These are phyloP conservation scores for Mucor mucedo DNA, from an alignment of 371 early-diverging fungal species.

Conservation along the genomic window DNA sequence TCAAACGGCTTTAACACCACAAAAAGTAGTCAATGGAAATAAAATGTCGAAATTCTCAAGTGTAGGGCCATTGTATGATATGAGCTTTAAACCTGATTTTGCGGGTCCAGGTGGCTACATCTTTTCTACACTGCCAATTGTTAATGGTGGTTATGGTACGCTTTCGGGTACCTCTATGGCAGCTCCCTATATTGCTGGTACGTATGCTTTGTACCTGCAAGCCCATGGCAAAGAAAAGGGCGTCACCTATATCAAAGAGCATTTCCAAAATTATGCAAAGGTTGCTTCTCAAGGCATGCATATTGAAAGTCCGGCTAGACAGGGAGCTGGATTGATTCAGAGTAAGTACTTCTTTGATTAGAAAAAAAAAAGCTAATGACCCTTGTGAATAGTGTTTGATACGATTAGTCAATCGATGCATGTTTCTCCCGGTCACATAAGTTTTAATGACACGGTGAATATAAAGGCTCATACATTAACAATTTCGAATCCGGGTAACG, in stretches of 20 bases:
- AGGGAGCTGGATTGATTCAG: slow-evolving; percentile 84
- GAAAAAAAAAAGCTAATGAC: background rate
- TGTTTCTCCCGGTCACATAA: slow-evolving; percentile 68
- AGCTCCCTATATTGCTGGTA: slow-evolving; percentile 74
- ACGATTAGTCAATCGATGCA: slow-evolving; percentile 58
- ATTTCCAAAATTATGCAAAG: slow-evolving; percentile 60
- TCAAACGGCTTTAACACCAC: slow-evolving; percentile 57
- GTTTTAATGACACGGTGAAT: slow-evolving; percentile 72
- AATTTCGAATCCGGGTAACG: slow-evolving; percentile 60
- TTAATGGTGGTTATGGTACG: slow-evolving; percentile 52
- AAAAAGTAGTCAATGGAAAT: slow-evolving; percentile 48
- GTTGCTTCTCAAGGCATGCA: slow-evolving; percentile 16
- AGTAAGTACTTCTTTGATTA: slow-evolving; percentile 22
- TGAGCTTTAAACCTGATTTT: slow-evolving; percentile 55
- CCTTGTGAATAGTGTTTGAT: slow-evolving; percentile 43
- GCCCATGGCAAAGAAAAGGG: slow-evolving; percentile 31
- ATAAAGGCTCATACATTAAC: slow-evolving; percentile 23
- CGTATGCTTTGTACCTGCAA: slow-evolving; percentile 63
- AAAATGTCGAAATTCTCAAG: slow-evolving; percentile 52
- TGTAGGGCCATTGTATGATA: slow-evolving; percentile 36
- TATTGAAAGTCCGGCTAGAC: slow-evolving; percentile 50
- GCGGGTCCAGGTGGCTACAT: slow-evolving; percentile 71
- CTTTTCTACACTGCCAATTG: slow-evolving; percentile 62
- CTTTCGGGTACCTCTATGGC: slow-evolving; percentile 70
- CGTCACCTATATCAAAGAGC: slow-evolving; percentile 29